Percentiles rank a stretch among this genome's conserved stretches.
These are phyloP conservation scores for Glycine soja DNA, from an alignment of 306 rosid species.

Conservation along the genomic window DNA sequence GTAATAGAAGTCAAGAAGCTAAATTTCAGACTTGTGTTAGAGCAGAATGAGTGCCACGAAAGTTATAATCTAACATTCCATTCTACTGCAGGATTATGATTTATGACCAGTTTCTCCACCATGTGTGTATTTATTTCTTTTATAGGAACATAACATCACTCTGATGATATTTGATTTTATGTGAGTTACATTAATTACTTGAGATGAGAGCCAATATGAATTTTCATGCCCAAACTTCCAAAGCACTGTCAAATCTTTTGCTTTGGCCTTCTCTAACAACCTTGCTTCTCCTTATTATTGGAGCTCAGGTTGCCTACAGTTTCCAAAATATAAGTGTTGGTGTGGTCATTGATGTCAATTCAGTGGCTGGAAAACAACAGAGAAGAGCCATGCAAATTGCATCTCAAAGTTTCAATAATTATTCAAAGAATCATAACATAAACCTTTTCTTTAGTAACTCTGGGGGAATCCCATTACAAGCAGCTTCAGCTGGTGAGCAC, in stretches of 20 bases:
- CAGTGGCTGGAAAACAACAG: constrained; percentile 46
- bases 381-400: constrained; percentile 54
- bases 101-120: no score
- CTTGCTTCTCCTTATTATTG: constrained; percentile 3
- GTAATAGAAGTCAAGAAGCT: no score
- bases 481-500: constrained; percentile 55
- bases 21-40: no score
- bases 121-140: no score
- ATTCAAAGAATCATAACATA: constrained; percentile 32
- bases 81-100: no score
- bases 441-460: constrained; percentile 44
- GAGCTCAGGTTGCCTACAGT: constrained; percentile 12
- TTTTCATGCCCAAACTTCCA: constrained; percentile 2
- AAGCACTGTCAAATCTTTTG: constrained; percentile 5
- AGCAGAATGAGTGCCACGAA: no score
- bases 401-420: constrained; percentile 47
- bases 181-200: neutral
- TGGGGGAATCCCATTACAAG: constrained; percentile 45
- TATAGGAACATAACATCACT: neutral
- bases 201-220: constrained; percentile 15
- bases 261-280: constrained; percentile 19
- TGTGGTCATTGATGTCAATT: constrained; percentile 49
- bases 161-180: neutral
- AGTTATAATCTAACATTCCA: no score
- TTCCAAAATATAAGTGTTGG: constrained; percentile 44